Percentiles rank a stretch among this genome's conserved stretches.
These are phyloP conservation scores for Psilocybe cubensis DNA, from an alignment of 768 basidiomycete genomes.

Conservation along the genomic window DNA sequence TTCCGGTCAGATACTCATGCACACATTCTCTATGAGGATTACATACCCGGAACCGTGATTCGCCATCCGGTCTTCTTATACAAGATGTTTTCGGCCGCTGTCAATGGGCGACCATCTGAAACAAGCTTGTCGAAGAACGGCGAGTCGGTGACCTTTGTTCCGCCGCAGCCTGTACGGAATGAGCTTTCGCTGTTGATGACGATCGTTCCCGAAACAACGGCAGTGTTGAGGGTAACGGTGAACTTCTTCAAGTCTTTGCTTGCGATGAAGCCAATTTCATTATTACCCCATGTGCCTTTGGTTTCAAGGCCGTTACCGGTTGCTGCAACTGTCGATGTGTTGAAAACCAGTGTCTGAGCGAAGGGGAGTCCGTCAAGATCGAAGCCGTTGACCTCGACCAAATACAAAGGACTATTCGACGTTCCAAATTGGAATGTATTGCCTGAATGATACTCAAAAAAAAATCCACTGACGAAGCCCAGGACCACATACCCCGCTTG, in stretches of 20 bases:
- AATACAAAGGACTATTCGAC: constrained; percentile 3
- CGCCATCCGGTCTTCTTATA: constrained; percentile 1
- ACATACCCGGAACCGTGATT: background rate
- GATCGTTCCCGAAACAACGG: background rate
- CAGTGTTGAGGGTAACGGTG: background rate
- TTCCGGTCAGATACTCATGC: background rate
- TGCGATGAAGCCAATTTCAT: background rate
- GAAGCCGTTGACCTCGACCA: constrained; percentile 3
- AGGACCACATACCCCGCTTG: background rate
- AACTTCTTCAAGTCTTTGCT: background rate
- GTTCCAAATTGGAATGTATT: constrained; percentile 5
- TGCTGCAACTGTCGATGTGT: background rate
- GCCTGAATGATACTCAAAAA: background rate
- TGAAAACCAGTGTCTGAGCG: background rate
- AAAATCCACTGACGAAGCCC: too few relatives aligned
- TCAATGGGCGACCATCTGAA: background rate
- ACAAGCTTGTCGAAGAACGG: constrained; percentile 1
- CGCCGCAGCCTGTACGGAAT: background rate
- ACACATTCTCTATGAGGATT: too few relatives aligned
- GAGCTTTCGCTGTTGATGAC: constrained; percentile 2
- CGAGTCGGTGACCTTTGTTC: background rate
- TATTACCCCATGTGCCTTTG: background rate
- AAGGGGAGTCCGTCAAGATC: background rate
- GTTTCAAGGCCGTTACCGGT: background rate
- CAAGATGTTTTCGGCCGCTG: background rate